Percentiles rank a stretch among this genome's conserved stretches.
Evolutionary conservation across 1,284 basidiomycete genomes (phyloP).

Genomic region (Mycosarcoma mackinlayi): DNA sequence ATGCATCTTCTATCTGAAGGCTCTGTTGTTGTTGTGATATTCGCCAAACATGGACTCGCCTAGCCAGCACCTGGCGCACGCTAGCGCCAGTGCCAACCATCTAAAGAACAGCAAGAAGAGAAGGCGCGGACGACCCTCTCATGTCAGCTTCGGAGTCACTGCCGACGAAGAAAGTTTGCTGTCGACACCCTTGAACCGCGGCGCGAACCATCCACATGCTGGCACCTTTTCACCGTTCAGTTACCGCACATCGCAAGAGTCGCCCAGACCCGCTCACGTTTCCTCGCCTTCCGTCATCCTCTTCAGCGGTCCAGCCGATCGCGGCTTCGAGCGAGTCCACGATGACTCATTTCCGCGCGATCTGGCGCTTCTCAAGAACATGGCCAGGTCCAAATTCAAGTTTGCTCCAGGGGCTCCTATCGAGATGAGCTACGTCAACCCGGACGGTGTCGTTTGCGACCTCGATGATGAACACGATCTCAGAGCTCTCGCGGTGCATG

Average conservation of each 20-base stretch:
- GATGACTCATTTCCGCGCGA: constrained; percentile 34
- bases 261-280: constrained; percentile 12
- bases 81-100: neutral
- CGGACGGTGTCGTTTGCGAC: constrained; percentile 46
- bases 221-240: constrained; percentile 27
- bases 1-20: no score
- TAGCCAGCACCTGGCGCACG: constrained; percentile 1
- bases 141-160: neutral
- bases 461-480: constrained; percentile 55
- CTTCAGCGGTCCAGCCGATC: constrained; percentile 32
- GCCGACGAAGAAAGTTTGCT: constrained; percentile 1
- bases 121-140: constrained; percentile 1
- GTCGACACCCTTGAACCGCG: constrained; percentile 26
- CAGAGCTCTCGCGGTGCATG: constrained; percentile 48
- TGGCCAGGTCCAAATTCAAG: constrained; percentile 41
- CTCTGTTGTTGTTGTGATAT: no score
- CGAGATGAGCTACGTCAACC: constrained; percentile 49
- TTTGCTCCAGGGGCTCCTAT: constrained; percentile 23
- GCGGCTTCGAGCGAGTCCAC: constrained; percentile 39
- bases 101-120: neutral
- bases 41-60: constrained; percentile 1
- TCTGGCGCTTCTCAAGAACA: constrained; percentile 16
- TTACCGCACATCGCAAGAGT: constrained; percentile 17
- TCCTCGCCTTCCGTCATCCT: constrained; percentile 37
- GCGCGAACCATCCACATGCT: constrained; percentile 2